Percentiles rank a stretch among this genome's conserved stretches.
Conservation (phyloP, 2,329 filamentous ascomycete species). For the Didymella pinodella region DNA sequence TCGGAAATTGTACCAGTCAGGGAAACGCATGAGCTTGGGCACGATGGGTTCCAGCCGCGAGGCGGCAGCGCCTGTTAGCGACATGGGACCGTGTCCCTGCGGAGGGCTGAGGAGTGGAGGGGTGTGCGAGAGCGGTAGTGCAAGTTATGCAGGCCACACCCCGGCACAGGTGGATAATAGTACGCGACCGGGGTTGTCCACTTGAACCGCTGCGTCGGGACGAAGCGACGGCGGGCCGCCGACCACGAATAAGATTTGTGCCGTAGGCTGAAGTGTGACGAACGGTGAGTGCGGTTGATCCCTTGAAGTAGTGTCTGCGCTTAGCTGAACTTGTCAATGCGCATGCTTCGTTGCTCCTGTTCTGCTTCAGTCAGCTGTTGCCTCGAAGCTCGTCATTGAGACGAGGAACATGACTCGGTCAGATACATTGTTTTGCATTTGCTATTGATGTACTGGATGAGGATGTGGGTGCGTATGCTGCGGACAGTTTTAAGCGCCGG, state of each 20-base stretch:
- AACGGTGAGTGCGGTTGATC: conserved; percentile 30
- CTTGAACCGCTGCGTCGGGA: conserved; percentile 40
- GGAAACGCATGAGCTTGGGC: conserved; percentile 33
- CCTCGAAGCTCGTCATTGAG: neutral
- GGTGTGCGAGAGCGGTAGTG: conserved; percentile 27
- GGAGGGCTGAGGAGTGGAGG: conserved; percentile 35
- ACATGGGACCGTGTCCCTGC: conserved; percentile 41
- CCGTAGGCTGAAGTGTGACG: conserved; percentile 42
- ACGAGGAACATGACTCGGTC: conserved; percentile 6
- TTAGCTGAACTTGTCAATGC: conserved; percentile 15
- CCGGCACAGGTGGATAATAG: conserved; percentile 29
- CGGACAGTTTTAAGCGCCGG: conserved; percentile 47
- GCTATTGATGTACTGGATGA: conserved; percentile 1
- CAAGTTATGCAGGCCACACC: conserved; percentile 26
- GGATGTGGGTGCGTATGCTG: conserved; percentile 20
- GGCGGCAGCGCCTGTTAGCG: conserved; percentile 49
- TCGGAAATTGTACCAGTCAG: conserved; percentile 45
- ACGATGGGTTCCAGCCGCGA: conserved; percentile 41
- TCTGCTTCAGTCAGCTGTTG: neutral
- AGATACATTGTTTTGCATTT: conserved; percentile 6
- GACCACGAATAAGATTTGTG: conserved; percentile 43
- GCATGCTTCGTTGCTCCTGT: conserved; percentile 2
- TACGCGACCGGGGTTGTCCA: conserved; percentile 33
- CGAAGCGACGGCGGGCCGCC: conserved; percentile 43
- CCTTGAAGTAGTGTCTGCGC: conserved; percentile 13